Evolutionary conservation across 2,329 filamentous ascomycete genomes (phyloP), one percentile per base, ranked within the genome.

Genomic region (Aquanectria penicillioides): DNA sequence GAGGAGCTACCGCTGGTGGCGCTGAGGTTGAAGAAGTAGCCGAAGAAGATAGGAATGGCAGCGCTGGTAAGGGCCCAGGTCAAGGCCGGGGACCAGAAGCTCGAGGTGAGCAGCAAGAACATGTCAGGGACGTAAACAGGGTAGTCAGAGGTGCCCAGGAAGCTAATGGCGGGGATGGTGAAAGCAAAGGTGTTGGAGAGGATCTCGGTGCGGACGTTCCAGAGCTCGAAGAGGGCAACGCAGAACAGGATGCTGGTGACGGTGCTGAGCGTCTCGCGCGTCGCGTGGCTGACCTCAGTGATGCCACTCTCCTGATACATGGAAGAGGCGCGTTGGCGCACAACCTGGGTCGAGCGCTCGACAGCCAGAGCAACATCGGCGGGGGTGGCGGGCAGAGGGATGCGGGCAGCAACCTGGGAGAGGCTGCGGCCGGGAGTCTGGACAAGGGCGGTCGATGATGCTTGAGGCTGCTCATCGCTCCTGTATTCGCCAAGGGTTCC

Each of bases 1-100:
- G 66, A 73, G 69, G 64, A 66, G 71, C 74, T 26, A 15, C 29
- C 75, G 69, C 74, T 80, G 69, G 80, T 83, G 44, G 81, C 79
- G 33, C 89, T 92, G 70, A 97, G 77, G 77, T 98, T 98, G 85
- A 97, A 90, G 74, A 97, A 97, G 80, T 95, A 98, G 22, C 91
- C 92, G 36, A 88, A 81, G 26, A 91, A 62, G 46, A 89, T 80
- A 2, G 94, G 94, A 23, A 94, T 65, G 37, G 91, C 70, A 52
- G 92, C 75, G 72, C 86, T 90, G 9, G 93, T 95, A 29, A 89
- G 73, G 5, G 86, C 74, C 93, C 94, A 98, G 17, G 93, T 82
- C 7, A 88, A 81, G 53, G 91, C 86, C 0, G 94, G 90, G 0
- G 86, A 88, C 94, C 94, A 98, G 83, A 97, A 98, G 22, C 85